Base-by-base conservation (phyloP, 2,329 filamentous ascomycete species). In the Metarhizium brunneum region DNA sequence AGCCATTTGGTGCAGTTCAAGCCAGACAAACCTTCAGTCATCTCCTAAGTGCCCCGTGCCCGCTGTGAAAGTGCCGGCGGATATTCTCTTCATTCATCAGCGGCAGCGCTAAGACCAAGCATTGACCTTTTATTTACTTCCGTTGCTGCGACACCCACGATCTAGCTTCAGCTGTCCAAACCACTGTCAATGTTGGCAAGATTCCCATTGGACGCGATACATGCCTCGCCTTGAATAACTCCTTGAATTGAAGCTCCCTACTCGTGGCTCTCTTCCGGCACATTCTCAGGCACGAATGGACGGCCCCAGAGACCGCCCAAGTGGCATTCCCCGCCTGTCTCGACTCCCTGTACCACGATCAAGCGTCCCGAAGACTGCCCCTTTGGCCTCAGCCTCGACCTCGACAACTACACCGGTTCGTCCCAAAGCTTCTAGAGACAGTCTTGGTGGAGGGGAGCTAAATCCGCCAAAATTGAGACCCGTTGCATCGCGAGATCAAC, bases 391-490 rank as follows among this genome's bases (percentile, higher is more conserved):
- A 25, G 52, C 65, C 35, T 63, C 63, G 2, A 57, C 62, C 16
- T 66, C 67, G 1, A 52, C 66, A 3, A 66, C 68, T 4, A 40
- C 54, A 16, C 38, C 43, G 14, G 20, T 54, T n/a, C 45, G 35
- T 3, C 6, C 54, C 6, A 50, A 36, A 48, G n/a, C 45, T n/a
- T 56, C 52, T 10, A 45, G 52, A 32, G 54, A 56, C 29, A 47
- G 43, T 20, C 54, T 61, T 7, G 55, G 59, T 6, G 60, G 55
- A 47, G 63, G 63, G 20, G 69, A 72, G 32, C 59, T 75, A 47
- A 69, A 69, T 56, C 71, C 69, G 49, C 71, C 74, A 16, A 72
- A 72, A 54, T 66, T 77, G 13, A 71, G 75, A 35, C 57, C 70
- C 30, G 64, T 71, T n/a, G 54, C 70, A 49, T 75, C 76, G 3